These are phyloP conservation scores for Colletotrichum sp. DNA, from an alignment of 2,329 filamentous ascomycete species.

Conservation along the genomic window DNA sequence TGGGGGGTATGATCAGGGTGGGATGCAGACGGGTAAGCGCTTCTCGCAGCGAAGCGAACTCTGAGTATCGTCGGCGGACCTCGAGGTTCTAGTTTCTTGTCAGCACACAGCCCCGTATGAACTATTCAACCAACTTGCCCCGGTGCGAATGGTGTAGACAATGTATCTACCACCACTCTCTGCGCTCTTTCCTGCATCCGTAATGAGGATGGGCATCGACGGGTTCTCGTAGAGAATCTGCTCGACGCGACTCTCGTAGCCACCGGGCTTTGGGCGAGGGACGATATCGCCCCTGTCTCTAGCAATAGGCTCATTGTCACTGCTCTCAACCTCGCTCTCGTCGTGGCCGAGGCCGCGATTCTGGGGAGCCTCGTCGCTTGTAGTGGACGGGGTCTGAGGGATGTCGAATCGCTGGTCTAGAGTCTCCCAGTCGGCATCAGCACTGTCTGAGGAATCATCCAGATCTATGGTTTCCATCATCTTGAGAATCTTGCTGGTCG, in stretches of 20 bases:
- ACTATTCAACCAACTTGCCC: slow-evolving; percentile 60
- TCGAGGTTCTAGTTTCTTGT: slow-evolving; percentile 76
- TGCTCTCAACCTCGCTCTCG: slow-evolving; percentile 48
- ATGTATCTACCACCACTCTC: slow-evolving; percentile 94
- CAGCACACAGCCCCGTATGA: neutral
- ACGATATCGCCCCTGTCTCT: slow-evolving; percentile 43
- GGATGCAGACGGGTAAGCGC: slow-evolving; percentile 92
- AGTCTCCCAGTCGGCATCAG: slow-evolving; percentile 49
- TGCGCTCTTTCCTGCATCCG: slow-evolving; percentile 91
- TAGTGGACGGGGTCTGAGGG: slow-evolving; percentile 74
- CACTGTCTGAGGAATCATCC: slow-evolving; percentile 37
- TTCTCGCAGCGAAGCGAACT: slow-evolving; percentile 89
- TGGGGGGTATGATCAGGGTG: slow-evolving; percentile 93
- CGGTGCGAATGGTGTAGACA: slow-evolving; percentile 95
- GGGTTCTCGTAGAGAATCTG: slow-evolving; percentile 97
- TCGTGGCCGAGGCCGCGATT: slow-evolving; percentile 35
- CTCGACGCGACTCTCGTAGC: slow-evolving; percentile 94
- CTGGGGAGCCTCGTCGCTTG: slow-evolving; percentile 69
- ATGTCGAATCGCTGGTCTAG: slow-evolving; percentile 65
- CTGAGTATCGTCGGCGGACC: slow-evolving; percentile 93
- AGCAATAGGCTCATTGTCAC: slow-evolving; percentile 50
- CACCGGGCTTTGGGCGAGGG: slow-evolving; percentile 76
- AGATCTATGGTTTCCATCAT: slow-evolving; percentile 44
- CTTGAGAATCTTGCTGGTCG: slow-evolving; percentile 20
- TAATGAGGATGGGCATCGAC: slow-evolving; percentile 87